Evolutionary conservation across 352 stramenopile species (phyloP).

Genomic region (Phytophthora nicotianae): DNA sequence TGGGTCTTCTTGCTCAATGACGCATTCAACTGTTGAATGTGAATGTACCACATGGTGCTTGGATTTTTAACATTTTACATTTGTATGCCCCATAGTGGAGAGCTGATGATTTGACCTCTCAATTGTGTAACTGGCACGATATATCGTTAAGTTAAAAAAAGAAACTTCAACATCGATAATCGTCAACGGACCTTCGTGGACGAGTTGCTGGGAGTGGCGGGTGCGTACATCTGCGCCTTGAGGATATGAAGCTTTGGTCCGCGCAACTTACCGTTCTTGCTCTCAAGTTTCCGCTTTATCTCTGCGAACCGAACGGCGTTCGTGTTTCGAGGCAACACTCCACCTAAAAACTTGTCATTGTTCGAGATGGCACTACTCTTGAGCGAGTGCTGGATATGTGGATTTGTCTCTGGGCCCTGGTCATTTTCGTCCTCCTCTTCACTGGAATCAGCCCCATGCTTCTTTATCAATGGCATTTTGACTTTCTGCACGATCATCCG

Average conservation of each 20-base stretch:
- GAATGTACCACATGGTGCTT: conserved; percentile 16
- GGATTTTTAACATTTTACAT: neutral
- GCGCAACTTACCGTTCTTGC: conserved; percentile 34
- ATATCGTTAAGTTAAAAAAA: conserved; percentile 6
- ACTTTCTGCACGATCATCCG: conserved; percentile 52
- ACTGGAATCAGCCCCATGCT: neutral
- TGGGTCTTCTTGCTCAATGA: conserved; percentile 14
- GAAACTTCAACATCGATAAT: conserved; percentile 17
- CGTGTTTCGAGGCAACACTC: conserved; percentile 24
- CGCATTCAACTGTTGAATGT: neutral
- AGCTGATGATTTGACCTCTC: neutral
- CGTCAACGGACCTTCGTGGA: conserved; percentile 8
- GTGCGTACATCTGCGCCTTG: conserved; percentile 45
- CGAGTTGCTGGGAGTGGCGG: neutral
- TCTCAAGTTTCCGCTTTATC: conserved; percentile 46
- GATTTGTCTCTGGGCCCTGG: conserved; percentile 17
- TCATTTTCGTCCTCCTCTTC: conserved; percentile 10
- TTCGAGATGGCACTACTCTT: conserved; percentile 1
- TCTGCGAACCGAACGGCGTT: conserved; percentile 50
- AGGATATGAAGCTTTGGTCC: conserved; percentile 57
- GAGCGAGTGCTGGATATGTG: conserved; percentile 35
- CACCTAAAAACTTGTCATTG: neutral
- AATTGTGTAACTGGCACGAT: neutral
- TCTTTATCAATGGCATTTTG: conserved; percentile 18
- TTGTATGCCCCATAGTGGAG: conserved; percentile 5